These are phyloP conservation scores for Fusarium sp. DNA, from an alignment of 2,329 filamentous ascomycete species.

Conservation along the genomic window DNA sequence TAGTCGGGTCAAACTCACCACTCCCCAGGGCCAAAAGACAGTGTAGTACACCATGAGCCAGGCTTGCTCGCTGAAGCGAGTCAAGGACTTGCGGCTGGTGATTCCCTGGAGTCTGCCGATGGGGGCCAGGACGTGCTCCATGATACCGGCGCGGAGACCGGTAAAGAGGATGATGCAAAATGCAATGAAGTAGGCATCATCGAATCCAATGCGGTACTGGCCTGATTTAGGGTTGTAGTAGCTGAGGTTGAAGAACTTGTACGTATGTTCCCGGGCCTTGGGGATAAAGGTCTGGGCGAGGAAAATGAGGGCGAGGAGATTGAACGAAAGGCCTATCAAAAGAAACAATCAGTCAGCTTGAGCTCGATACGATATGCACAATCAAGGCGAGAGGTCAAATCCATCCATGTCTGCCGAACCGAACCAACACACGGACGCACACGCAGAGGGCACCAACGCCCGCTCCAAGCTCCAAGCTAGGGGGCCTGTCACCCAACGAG, in stretches of 20 bases:
- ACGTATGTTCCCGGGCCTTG: constrained; percentile 77
- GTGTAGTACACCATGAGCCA: constrained; percentile 88
- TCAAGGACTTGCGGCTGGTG: constrained; percentile 74
- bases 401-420: constrained; percentile 3
- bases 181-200: constrained; percentile 80
- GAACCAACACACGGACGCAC: constrained; percentile 13
- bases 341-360: constrained; percentile 34
- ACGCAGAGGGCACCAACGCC: constrained; percentile 11
- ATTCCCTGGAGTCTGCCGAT: constrained; percentile 77
- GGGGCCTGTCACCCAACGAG: constrained; percentile 18
- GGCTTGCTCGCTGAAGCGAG: constrained; percentile 91
- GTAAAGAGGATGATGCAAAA: constrained; percentile 88
- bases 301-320: constrained; percentile 81
- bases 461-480: neutral
- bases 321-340: constrained; percentile 75
- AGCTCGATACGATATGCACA: neutral
- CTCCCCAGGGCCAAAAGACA: constrained; percentile 81
- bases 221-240: constrained; percentile 76
- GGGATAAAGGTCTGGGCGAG: constrained; percentile 85
- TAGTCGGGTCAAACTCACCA: constrained; percentile 64
- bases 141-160: constrained; percentile 79
- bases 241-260: constrained; percentile 86
- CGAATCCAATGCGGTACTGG: constrained; percentile 76
- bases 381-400: constrained; percentile 3
- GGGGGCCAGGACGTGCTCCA: constrained; percentile 87